These are phyloP conservation scores for Pyrenophora teres DNA, from an alignment of 2,329 filamentous ascomycete genomes.

Conservation along the genomic window DNA sequence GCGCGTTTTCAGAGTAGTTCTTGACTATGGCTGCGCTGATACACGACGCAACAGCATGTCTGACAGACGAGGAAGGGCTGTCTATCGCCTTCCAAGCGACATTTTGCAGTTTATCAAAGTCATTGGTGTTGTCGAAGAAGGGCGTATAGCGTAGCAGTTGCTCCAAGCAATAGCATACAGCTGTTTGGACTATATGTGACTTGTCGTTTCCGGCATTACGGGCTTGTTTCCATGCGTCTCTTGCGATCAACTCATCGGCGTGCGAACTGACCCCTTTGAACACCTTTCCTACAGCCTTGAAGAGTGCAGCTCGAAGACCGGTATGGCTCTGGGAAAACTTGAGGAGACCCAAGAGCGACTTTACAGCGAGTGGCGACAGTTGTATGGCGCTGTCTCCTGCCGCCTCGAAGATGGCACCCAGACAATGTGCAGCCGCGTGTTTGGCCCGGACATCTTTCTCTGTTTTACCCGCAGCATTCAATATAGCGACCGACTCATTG, in stretches of 20 bases:
- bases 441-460: slow-evolving; percentile 79
- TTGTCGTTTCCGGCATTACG: slow-evolving; percentile 82
- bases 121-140: slow-evolving; percentile 85
- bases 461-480: slow-evolving; percentile 71
- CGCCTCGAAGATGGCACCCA: slow-evolving; percentile 88
- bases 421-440: slow-evolving; percentile 83
- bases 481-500: slow-evolving; percentile 77
- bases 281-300: slow-evolving; percentile 76
- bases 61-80: slow-evolving; percentile 71
- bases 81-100: slow-evolving; percentile 87
- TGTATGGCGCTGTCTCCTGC: slow-evolving; percentile 92
- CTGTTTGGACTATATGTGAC: slow-evolving; percentile 76
- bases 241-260: slow-evolving; percentile 81
- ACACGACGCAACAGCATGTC: slow-evolving; percentile 85
- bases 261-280: slow-evolving; percentile 74
- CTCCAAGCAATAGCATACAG: slow-evolving; percentile 79
- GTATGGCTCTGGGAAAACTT: slow-evolving; percentile 81
- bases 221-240: slow-evolving; percentile 91
- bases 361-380: slow-evolving; percentile 74
- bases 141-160: slow-evolving; percentile 71
- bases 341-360: slow-evolving; percentile 74
- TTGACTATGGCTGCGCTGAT: slow-evolving; percentile 83
- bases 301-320: slow-evolving; percentile 78
- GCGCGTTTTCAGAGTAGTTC: slow-evolving; percentile 68
- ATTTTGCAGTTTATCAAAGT: slow-evolving; percentile 86